These are phyloP conservation scores for Candida rishiriensis DNA, from an alignment of 805 yeast species.

Conservation along the genomic window DNA sequence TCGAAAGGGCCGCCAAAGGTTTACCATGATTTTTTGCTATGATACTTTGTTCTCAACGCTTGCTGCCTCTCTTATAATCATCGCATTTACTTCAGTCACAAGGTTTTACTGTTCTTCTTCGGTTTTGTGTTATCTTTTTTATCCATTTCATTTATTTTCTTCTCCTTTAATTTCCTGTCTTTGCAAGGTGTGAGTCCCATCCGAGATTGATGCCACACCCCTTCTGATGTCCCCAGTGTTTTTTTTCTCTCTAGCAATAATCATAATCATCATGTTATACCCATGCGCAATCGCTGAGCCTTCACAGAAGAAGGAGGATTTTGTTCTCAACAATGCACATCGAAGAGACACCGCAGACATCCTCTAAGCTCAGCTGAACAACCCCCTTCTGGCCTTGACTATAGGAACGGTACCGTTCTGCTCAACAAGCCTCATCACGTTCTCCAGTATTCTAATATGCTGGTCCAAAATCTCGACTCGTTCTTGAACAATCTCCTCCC, in stretches of 20 bases:
- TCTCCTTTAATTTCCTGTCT: too few species aligned
- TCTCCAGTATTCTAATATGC: conserved; percentile 65
- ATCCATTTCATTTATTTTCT: neutral
- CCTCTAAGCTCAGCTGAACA: conserved; percentile 13
- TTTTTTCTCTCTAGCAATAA: too few species aligned
- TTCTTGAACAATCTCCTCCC: conserved; percentile 35
- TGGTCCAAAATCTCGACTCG: conserved; percentile 70
- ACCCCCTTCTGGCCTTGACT: conserved; percentile 11
- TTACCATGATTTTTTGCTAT: conserved; percentile 41
- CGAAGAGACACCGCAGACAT: neutral
- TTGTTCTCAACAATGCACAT: too few species aligned
- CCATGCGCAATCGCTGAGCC: too few species aligned
- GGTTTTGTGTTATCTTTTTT: neutral
- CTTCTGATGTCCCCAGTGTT: too few species aligned
- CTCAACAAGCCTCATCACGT: conserved; percentile 38
- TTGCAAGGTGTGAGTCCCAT: too few species aligned
- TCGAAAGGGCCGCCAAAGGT: conserved; percentile 37
- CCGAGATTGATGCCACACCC: too few species aligned
- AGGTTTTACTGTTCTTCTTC: neutral
- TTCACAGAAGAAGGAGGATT: too few species aligned
- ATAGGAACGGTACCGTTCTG: conserved; percentile 17
- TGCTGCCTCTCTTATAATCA: too few species aligned
- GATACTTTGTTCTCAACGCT: too few species aligned
- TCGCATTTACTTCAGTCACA: neutral
- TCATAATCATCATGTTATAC: too few species aligned